Evolutionary conservation across 768 basidiomycete genomes (phyloP), one percentile per base, ranked within the genome.

Genomic region (Pulveroboletus ravenelii): DNA sequence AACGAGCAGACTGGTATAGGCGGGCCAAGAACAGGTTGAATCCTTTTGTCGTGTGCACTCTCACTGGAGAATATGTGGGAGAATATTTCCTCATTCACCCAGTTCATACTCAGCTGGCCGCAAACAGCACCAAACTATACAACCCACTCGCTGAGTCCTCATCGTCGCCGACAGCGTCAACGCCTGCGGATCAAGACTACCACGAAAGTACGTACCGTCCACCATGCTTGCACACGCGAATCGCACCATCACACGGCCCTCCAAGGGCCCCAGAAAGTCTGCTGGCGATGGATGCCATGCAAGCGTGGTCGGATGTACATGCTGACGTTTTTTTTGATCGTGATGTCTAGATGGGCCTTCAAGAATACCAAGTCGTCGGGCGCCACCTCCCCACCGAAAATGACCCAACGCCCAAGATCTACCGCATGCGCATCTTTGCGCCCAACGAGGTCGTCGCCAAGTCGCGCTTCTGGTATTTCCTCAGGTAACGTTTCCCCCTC

Each of bases 381-480:
- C 92, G 95, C 69, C 94, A 96, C 72, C 77, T 97, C 63, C 95
- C 96, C 66, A 93, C 93, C 48, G 92, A 93, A 77, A 70, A 80
- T 57, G 90, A 96, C 59, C 91, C 92, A 49, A 89, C 80, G 54
- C 96, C 96, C 54, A 97, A 98, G 83, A 94, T 98, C 73, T 97
- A 90, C 81, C 89, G 95, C 64, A 97, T 97, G 95, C 88, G 95
- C 72, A 96, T 98, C 67, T 99, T 98, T 69, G 93, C 96, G 58
- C 92, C 93, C 59, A 97, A 97, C 71, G 92, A 96, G 56, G 93
- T 97, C 59, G 93, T 99, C 65, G 95, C 96, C 63, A 98, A 99
- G 79, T 95, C 92, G 45, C 86, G 95, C 53, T 99, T 96, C 87
- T 98, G 96, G 95, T 97, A 97, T 78, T 99, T 95, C 84, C 78